Percentiles rank a stretch among this genome's conserved stretches.
These are phyloP conservation scores for Davidsoniella virescens DNA, from an alignment of 2,329 filamentous ascomycete genomes.

Conservation along the genomic window DNA sequence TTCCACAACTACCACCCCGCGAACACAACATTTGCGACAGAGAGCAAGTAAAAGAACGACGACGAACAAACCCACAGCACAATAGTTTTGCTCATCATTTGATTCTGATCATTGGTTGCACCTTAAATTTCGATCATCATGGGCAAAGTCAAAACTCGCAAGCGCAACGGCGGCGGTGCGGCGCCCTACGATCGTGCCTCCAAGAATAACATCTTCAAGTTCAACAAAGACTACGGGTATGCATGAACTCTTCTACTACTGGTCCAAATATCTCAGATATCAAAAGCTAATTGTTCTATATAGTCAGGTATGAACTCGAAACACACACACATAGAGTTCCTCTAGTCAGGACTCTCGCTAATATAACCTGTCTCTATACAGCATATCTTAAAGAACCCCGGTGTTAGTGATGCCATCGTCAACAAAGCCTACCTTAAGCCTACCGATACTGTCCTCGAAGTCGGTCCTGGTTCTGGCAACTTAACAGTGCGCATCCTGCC, in stretches of 20 bases:
- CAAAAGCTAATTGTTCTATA: constrained; percentile 1
- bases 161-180: constrained; percentile 33
- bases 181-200: constrained; percentile 27
- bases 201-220: constrained; percentile 85
- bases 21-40: not conserved
- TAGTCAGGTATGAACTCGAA: constrained; percentile 6
- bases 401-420: constrained; percentile 56
- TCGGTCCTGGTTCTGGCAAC: constrained; percentile 80
- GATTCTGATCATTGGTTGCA: not conserved
- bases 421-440: constrained; percentile 77
- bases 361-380: constrained; percentile 20
- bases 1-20: constrained; percentile 11
- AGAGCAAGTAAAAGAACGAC: not conserved
- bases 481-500: constrained; percentile 79
- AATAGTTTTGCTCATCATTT: not conserved
- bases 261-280: not conserved
- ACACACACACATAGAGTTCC: not conserved
- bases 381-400: constrained; percentile 86
- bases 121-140: constrained; percentile 20
- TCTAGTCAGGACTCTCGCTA: too few species aligned
- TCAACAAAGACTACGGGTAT: constrained; percentile 70
- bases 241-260: not conserved
- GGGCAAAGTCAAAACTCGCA: constrained; percentile 36
- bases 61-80: constrained; percentile 5
- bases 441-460: constrained; percentile 78